Conservation (phyloP, 2,329 filamentous ascomycete genomes). For the Trichoderma sp. region DNA sequence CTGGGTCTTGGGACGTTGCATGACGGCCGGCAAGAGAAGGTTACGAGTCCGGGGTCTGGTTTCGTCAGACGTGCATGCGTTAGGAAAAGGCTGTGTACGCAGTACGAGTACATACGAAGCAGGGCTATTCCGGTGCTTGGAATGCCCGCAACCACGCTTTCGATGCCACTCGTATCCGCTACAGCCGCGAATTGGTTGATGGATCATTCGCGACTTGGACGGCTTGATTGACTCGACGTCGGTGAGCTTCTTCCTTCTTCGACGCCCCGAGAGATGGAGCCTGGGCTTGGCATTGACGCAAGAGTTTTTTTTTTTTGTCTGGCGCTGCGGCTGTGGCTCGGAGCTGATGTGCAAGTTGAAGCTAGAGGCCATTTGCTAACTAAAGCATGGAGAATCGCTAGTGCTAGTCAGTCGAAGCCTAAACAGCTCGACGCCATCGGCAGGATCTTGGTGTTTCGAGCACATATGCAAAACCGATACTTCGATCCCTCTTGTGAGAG, state of each 20-base stretch:
- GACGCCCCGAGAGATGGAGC: neutral
- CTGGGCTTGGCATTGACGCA: constrained; percentile 15
- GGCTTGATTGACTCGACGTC: neutral
- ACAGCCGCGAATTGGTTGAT: neutral
- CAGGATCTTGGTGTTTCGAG: constrained; percentile 10
- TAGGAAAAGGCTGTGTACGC: constrained; percentile 2
- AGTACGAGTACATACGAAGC: neutral
- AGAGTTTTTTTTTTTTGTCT: neutral
- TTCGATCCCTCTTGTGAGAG: constrained; percentile 15
- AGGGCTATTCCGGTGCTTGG: neutral
- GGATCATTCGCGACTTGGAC: neutral
- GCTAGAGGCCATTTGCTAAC: neutral
- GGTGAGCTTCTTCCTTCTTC: neutral
- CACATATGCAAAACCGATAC: constrained; percentile 14
- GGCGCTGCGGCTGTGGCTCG: constrained; percentile 14
- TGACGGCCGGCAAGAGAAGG: constrained; percentile 8
- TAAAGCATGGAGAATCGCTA: neutral
- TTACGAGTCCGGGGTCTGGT: constrained; percentile 12
- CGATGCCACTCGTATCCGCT: neutral
- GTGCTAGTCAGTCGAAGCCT: neutral
- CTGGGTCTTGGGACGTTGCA: constrained; percentile 12
- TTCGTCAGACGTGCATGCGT: constrained; percentile 17
- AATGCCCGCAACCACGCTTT: constrained; percentile 7
- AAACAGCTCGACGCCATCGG: constrained; percentile 13
- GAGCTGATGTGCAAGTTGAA: constrained; percentile 12